Percentiles rank a stretch among this genome's conserved stretches.
Evolutionary conservation across 257 asterid species (phyloP).

Genomic region (Primulina tabacum): DNA sequence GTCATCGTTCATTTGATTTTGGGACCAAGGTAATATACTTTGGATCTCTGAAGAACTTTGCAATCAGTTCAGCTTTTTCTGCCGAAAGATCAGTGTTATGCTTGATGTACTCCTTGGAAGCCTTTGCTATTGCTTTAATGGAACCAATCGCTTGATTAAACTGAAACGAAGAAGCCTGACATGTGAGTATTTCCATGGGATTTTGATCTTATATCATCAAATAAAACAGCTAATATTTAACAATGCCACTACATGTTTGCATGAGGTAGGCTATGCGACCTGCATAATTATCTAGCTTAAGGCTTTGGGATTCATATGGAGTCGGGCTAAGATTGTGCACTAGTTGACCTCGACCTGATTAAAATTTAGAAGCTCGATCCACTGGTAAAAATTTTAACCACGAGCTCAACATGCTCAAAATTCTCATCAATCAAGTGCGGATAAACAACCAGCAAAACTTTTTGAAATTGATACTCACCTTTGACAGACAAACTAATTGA

Average conservation of each 20-base stretch:
- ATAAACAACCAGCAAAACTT: neutral
- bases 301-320: neutral
- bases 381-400: neutral
- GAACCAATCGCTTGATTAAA: slow-evolving; percentile 90
- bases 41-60: slow-evolving; percentile 79
- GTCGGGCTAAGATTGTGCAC: neutral
- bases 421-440: neutral
- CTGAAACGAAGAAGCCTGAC: slow-evolving; percentile 41
- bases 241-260: neutral
- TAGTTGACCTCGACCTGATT: neutral
- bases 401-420: neutral
- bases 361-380: neutral
- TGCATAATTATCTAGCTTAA: too few relatives aligned
- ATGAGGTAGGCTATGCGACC: neutral
- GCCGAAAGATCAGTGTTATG: slow-evolving; percentile 89
- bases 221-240: neutral
- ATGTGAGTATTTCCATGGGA: neutral
- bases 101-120: slow-evolving; percentile 74
- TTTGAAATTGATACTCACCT: neutral
- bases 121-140: slow-evolving; percentile 84
- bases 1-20: slow-evolving; percentile 40
- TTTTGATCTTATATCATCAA: neutral
- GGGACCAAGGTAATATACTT: slow-evolving; percentile 67
- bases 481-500: neutral
- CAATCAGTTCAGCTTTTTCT: slow-evolving; percentile 70